Conservation (phyloP, 257 asterid genomes). For the Solanum peruvianum region DNA sequence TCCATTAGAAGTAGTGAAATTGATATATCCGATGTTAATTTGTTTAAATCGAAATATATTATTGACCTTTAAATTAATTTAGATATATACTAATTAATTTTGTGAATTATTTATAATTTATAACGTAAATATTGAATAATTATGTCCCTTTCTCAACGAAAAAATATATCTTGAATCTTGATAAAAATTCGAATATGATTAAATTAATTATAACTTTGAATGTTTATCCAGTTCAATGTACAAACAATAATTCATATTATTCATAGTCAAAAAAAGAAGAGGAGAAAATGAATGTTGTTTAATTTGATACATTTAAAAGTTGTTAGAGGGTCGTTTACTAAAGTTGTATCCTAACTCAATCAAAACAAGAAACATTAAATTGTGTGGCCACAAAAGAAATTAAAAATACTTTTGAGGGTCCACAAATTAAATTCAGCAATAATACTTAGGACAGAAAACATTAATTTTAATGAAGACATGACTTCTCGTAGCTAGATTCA, state of each 20-base stretch:
- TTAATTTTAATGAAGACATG: conserved; percentile 1
- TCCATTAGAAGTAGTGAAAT: background rate
- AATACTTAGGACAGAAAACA: conserved; percentile 1
- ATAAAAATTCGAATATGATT: background rate
- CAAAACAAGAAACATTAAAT: background rate
- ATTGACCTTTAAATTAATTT: accelerated
- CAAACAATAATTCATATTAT: background rate
- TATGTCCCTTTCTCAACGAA: background rate
- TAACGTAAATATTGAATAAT: background rate
- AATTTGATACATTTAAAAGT: background rate
- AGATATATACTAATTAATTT: background rate
- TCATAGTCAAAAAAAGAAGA: background rate
- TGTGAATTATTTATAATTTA: accelerated
- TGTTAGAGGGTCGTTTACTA: background rate
- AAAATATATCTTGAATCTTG: background rate
- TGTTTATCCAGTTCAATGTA: background rate
- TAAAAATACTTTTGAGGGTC: background rate
- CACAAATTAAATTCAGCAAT: conserved; percentile 7
- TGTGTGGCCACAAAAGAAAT: background rate
- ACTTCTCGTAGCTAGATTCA: conserved; percentile 4
- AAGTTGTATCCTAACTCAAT: background rate
- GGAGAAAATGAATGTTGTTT: background rate
- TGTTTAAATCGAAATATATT: background rate
- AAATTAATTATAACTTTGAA: background rate
- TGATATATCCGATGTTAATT: background rate